Evolutionary conservation across 495 filamentous ascomycete genomes (phyloP).

Genomic region (Articulospora tetracladia): DNA sequence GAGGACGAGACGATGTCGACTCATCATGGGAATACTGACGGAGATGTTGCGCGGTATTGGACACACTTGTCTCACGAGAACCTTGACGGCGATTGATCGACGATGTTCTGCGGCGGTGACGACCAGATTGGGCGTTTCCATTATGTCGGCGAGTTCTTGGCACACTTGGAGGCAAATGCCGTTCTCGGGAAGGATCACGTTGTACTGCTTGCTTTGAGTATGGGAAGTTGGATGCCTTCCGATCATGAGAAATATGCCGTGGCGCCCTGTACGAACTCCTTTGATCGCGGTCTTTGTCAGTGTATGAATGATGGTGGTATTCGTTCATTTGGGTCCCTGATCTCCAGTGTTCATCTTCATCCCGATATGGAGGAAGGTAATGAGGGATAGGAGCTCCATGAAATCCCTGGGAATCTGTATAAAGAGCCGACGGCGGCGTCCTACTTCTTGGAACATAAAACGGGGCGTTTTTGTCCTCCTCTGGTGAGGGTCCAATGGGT

Average conservation of each 20-base stretch:
- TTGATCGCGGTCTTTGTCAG: background rate
- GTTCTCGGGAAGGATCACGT: background rate
- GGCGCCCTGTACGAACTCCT: background rate
- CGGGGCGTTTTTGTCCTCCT: background rate
- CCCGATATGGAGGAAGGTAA: background rate
- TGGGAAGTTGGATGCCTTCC: background rate
- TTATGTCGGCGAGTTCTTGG: background rate
- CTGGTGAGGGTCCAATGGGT: background rate
- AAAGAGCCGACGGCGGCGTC: background rate
- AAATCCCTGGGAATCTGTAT: background rate
- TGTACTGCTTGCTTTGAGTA: background rate
- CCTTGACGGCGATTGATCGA: background rate
- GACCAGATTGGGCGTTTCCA: background rate
- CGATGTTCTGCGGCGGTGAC: background rate
- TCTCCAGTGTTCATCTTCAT: background rate
- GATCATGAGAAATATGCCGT: background rate
- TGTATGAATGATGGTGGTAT: background rate
- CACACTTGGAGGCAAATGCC: background rate
- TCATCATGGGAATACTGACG: background rate
- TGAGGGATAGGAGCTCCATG: background rate
- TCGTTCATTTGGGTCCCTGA: background rate
- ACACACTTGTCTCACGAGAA: background rate
- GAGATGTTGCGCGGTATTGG: background rate
- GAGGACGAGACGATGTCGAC: background rate
- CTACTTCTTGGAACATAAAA: slow-evolving; percentile 1